Percentiles rank a stretch among this genome's conserved stretches.
These are phyloP conservation scores for Puccinellia tenuiflora DNA, from an alignment of 176 grass and related monocot genomes.

Conservation along the genomic window DNA sequence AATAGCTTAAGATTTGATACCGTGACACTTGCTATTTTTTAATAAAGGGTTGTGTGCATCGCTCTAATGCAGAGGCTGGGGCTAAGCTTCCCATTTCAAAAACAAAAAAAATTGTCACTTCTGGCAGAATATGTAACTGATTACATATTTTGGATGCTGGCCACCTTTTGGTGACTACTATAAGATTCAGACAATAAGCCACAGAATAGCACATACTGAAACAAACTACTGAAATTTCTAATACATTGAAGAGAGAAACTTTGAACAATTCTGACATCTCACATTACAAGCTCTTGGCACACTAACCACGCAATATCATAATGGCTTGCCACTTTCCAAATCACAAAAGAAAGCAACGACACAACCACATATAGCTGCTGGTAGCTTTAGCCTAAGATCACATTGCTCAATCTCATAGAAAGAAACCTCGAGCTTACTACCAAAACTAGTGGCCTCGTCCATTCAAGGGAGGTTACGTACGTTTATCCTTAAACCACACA, in stretches of 20 bases:
- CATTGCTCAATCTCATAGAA: slow-evolving; percentile 23
- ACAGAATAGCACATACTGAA: background rate
- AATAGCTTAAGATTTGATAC: no score
- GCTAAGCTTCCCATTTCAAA: no score
- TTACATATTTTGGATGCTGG: background rate
- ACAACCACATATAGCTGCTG: slow-evolving; percentile 27
- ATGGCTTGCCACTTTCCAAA: slow-evolving; percentile 28
- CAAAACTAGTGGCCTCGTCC: slow-evolving; percentile 36
- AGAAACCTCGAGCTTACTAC: slow-evolving; percentile 36
- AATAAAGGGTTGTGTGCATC: no score
- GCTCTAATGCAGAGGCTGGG: no score
- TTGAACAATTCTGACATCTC: slow-evolving; percentile 19
- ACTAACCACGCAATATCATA: slow-evolving; percentile 28
- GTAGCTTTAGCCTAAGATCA: slow-evolving; percentile 36
- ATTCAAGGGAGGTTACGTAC: slow-evolving; percentile 16
- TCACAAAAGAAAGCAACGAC: slow-evolving; percentile 29
- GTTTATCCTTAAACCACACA: slow-evolving; percentile 2
- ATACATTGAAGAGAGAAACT: slow-evolving; percentile 26
- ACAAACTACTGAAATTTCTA: slow-evolving; percentile 15
- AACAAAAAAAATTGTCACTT: background rate
- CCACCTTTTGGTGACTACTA: background rate
- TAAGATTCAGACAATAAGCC: background rate
- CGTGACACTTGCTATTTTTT: no score
- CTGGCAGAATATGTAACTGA: background rate
- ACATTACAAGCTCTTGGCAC: slow-evolving; percentile 24